These are phyloP conservation scores for Echinosophora koreensis DNA, from an alignment of 306 rosid genomes.

Conservation along the genomic window DNA sequence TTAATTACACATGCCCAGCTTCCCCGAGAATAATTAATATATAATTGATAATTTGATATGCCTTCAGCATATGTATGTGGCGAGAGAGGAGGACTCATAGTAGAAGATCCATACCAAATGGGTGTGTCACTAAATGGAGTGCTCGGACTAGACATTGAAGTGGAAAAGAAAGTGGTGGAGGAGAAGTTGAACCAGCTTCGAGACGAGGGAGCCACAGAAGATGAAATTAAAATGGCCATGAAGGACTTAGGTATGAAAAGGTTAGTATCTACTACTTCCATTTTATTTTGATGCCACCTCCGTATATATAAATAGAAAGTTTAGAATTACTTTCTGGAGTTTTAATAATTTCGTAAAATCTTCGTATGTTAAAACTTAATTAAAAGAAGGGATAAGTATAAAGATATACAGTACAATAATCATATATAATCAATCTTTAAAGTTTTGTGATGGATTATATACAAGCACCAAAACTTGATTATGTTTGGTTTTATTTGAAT, in stretches of 20 bases:
- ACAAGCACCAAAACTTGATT: not conserved
- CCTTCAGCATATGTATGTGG: constrained; percentile 76
- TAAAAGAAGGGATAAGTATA: not conserved
- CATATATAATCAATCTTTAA: too few species aligned
- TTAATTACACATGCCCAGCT: not conserved
- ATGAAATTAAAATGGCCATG: constrained; percentile 58
- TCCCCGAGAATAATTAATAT: not conserved
- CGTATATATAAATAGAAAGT: not conserved
- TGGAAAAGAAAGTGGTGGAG: constrained; percentile 53
- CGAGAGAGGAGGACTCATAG: constrained; percentile 65
- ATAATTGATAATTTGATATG: not conserved
- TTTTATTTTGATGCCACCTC: not conserved
- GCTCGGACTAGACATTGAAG: constrained; percentile 61
- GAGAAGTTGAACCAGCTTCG: constrained; percentile 55
- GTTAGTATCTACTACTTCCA: constrained; percentile 34
- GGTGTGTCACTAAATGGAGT: constrained; percentile 74
- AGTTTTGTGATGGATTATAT: not conserved
- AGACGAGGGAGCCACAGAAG: constrained; percentile 51
- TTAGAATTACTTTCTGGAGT: not conserved
- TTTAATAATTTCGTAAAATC: too few species aligned
- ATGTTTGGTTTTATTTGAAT: not conserved
- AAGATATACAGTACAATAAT: not conserved
- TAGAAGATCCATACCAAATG: constrained; percentile 60
- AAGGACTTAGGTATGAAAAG: constrained; percentile 75
- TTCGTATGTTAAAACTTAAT: not conserved